Percentiles rank a stretch among this genome's conserved stretches.
These are phyloP conservation scores for Penicillium sp. DNA, from an alignment of 2,329 filamentous ascomycete species.

Conservation along the genomic window DNA sequence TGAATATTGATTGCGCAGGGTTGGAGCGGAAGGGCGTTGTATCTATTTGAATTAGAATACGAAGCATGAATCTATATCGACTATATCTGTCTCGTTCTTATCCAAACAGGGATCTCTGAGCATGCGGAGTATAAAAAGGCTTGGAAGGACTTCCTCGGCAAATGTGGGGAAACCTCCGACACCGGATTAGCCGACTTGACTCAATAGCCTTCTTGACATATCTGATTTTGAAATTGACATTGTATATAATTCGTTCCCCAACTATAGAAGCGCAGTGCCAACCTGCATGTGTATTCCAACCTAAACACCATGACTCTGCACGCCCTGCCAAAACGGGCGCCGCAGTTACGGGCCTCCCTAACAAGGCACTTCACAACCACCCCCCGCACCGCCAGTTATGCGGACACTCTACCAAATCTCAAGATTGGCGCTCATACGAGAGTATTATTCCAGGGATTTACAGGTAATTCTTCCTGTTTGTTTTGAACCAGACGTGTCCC, in stretches of 20 bases:
- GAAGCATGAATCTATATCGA: not conserved
- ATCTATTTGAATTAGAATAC: not conserved
- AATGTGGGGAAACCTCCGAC: conserved; percentile 16
- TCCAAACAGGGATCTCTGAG: too few species aligned
- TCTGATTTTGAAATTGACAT: not conserved
- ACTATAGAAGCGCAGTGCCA: too few species aligned
- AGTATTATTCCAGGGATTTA: conserved; percentile 65
- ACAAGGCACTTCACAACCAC: conserved; percentile 28
- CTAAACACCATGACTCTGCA: conserved; percentile 16
- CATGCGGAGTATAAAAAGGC: not conserved
- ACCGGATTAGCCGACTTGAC: conserved; percentile 16
- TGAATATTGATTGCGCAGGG: conserved; percentile 32
- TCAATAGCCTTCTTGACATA: conserved; percentile 9
- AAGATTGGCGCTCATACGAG: conserved; percentile 58
- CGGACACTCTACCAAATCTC: conserved; percentile 57
- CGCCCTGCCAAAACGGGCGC: conserved; percentile 17
- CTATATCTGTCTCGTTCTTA: not conserved
- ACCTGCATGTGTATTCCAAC: not conserved
- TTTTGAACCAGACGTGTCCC: too few species aligned
- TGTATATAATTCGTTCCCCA: not conserved
- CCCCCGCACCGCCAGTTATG: conserved; percentile 36
- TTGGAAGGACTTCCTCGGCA: not conserved
- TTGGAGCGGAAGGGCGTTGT: not conserved
- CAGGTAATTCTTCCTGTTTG: conserved; percentile 37
- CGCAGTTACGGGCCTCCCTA: conserved; percentile 6